phyloP scores from a whole-genome alignment of 2,329 filamentous ascomycete species.

The Fusarium hostae region DNA sequence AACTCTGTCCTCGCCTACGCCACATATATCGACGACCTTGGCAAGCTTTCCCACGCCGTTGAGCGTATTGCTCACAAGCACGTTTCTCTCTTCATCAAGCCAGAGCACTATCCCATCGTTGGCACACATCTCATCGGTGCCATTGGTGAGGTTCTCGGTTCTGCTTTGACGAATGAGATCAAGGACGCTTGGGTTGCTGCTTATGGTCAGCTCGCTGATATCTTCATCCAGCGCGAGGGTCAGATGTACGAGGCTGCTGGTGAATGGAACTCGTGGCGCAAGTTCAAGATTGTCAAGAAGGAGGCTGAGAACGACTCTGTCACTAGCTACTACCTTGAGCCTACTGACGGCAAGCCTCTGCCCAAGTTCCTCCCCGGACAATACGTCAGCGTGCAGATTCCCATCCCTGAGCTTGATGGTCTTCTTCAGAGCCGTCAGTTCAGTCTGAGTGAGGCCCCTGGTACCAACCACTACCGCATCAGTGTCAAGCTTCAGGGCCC shows the following conservation, averaged over 20 bases:
- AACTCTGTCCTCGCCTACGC: conserved; percentile 78
- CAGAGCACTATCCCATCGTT: conserved; percentile 77
- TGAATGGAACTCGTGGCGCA: conserved; percentile 61
- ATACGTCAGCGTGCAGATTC: conserved; percentile 74
- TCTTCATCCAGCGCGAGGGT: conserved; percentile 75
- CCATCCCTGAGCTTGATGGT: conserved; percentile 67
- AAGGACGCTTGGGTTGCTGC: conserved; percentile 77
- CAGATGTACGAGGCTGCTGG: conserved; percentile 66
- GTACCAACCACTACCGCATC: conserved; percentile 73
- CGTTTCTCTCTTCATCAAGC: conserved; percentile 73
- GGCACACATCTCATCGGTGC: conserved; percentile 74
- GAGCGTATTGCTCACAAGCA: conserved; percentile 83
- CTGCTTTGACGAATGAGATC: conserved; percentile 73
- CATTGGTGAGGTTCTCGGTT: conserved; percentile 74
- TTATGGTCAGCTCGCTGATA: conserved; percentile 75
- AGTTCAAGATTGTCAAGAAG: conserved; percentile 68
- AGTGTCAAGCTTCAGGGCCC: conserved; percentile 75
- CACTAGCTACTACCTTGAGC: conserved; percentile 76
- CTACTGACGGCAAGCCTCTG: conserved; percentile 65
- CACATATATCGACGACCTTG: conserved; percentile 75
- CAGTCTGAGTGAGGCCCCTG: conserved; percentile 72
- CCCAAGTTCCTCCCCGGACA: conserved; percentile 76
- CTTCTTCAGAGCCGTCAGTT: conserved; percentile 79
- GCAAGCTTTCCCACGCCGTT: conserved; percentile 63
- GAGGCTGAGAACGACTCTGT: conserved; percentile 69